phyloP scores from a whole-genome alignment of 352 stramenopile genomes.

The Salisapilia sapeloensis region DNA sequence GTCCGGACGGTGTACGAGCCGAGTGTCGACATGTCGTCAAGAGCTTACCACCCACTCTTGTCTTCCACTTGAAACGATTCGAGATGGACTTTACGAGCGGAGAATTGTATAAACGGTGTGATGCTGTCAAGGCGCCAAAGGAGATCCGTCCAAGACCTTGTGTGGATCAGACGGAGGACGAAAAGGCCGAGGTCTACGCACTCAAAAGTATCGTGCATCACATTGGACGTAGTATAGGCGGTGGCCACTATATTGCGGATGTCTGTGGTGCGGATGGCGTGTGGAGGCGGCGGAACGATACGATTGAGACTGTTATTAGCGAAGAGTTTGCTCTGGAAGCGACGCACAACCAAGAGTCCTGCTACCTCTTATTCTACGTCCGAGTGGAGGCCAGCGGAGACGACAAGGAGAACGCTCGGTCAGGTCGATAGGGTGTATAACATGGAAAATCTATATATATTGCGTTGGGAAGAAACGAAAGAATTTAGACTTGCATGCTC shows the following conservation, averaged over 20 bases:
- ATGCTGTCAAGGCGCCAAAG: constrained; percentile 45
- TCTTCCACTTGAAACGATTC: constrained; percentile 77
- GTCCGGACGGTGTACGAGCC: constrained; percentile 44
- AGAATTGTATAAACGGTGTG: constrained; percentile 63
- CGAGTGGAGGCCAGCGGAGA: constrained; percentile 10
- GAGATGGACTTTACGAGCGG: constrained; percentile 53
- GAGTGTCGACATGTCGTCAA: constrained; percentile 42
- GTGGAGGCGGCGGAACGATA: constrained; percentile 74
- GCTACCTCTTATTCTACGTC: constrained; percentile 82
- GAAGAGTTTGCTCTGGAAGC: constrained; percentile 59
- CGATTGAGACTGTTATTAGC: constrained; percentile 54
- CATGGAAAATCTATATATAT: no score
- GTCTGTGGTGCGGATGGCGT: constrained; percentile 24
- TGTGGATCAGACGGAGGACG: no score
- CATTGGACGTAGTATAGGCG: constrained; percentile 53
- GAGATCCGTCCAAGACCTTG: constrained; percentile 30
- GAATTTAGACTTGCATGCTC: background rate
- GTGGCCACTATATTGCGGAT: constrained; percentile 76
- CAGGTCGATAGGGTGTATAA: background rate
- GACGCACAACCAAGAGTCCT: constrained; percentile 65
- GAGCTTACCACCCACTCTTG: constrained; percentile 43
- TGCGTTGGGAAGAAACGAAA: background rate
- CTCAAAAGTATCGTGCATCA: constrained; percentile 70
- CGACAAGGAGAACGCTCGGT: constrained; percentile 49
- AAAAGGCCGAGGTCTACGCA: no score